These are phyloP conservation scores for Eucalyptus sp. DNA, from an alignment of 345 rosid species.

Conservation along the genomic window DNA sequence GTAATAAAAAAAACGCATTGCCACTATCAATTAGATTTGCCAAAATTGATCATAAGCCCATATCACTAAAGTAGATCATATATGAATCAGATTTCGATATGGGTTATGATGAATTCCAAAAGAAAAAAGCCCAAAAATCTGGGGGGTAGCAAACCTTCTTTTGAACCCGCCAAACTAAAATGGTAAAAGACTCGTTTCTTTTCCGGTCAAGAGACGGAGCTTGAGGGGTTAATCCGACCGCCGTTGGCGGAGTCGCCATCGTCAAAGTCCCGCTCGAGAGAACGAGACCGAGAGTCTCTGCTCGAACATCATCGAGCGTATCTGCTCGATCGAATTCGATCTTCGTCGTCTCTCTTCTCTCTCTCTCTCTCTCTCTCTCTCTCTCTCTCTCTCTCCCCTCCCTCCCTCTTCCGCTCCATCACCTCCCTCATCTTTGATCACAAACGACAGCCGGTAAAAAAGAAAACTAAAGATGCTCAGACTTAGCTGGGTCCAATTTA, in stretches of 20 bases:
- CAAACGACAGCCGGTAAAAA: background rate
- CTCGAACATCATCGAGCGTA: no score
- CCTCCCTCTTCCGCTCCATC: background rate
- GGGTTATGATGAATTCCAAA: background rate
- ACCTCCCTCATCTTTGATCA: background rate
- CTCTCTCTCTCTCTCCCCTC: no score
- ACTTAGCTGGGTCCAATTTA: background rate
- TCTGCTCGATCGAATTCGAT: background rate
- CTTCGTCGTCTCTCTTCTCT: background rate
- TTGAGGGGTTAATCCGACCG: background rate
- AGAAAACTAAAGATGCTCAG: background rate
- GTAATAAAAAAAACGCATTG: background rate
- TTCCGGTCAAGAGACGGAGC: background rate
- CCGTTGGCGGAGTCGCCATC: background rate
- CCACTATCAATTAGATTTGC: background rate
- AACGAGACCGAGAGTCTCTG: no score
- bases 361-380: no score
- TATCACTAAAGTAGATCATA: no score
- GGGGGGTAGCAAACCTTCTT: no score
- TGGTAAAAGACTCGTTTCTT: background rate
- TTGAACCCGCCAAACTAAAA: background rate
- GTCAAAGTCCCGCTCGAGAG: no score
- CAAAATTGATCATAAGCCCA: background rate
- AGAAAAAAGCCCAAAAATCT: background rate
- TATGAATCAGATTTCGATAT: background rate